Evolutionary conservation across 805 yeast genomes (phyloP).

Genomic region (Monosporozyma solicola): DNA sequence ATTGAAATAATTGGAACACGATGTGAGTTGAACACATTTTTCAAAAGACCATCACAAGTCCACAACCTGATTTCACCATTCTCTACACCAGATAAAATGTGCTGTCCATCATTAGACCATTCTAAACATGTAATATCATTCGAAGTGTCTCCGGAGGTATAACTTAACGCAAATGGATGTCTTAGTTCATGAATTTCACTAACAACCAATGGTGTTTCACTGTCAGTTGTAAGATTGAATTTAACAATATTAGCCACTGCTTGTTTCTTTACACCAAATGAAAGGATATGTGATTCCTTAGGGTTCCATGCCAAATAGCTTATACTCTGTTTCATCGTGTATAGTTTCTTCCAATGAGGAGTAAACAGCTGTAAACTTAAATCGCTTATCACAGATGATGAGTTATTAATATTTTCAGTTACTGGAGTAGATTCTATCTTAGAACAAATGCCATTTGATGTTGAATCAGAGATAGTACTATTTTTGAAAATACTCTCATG

Average conservation of each 20-base stretch:
- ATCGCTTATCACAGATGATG: not conserved
- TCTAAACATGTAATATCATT: conserved; percentile 31
- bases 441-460: not conserved
- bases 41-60: conserved; percentile 60
- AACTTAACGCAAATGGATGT: conserved; percentile 30
- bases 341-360: conserved; percentile 11
- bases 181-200: conserved; percentile 16
- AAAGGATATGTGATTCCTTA: conserved; percentile 33
- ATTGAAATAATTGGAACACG: conserved; percentile 46
- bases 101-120: conserved; percentile 63
- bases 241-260: conserved; percentile 40
- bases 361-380: not conserved
- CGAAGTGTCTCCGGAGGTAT: conserved; percentile 12
- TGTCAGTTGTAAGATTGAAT: conserved; percentile 18
- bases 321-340: conserved; percentile 31
- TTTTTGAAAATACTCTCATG: conserved; percentile 2
- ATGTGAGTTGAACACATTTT: conserved; percentile 46
- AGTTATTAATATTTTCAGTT: not conserved
- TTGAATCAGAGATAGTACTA: conserved; percentile 2
- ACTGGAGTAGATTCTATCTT: not conserved
- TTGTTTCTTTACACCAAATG: conserved; percentile 43
- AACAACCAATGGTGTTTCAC: not conserved
- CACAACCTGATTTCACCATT: conserved; percentile 75
- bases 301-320: conserved; percentile 54
- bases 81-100: conserved; percentile 53